Conservation (phyloP, 257 asterid species). For the Solanum dulcamara region DNA sequence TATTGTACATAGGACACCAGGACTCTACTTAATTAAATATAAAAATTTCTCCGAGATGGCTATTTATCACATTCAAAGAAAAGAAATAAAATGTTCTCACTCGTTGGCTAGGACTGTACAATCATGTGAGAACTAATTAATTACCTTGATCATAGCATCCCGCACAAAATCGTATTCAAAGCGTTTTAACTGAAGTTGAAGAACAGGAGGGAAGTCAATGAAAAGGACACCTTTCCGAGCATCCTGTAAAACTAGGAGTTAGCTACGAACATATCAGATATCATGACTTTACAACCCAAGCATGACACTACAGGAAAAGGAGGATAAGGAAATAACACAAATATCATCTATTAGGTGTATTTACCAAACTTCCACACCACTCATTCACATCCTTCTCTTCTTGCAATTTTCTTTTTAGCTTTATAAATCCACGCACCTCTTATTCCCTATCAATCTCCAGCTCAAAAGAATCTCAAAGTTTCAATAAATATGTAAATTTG, state of each 20-base stretch:
- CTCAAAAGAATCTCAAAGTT: background rate
- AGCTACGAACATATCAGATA: background rate
- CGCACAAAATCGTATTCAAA: constrained; percentile 72
- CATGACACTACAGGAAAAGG: background rate
- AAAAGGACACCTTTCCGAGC: constrained; percentile 79
- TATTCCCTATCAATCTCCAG: background rate
- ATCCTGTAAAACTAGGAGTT: constrained; percentile 37
- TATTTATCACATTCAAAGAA: background rate
- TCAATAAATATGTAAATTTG: background rate
- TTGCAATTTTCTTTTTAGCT: background rate
- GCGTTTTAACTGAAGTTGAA: constrained; percentile 72
- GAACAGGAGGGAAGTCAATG: constrained; percentile 80
- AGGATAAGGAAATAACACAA: background rate
- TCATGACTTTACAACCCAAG: background rate
- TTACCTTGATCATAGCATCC: constrained; percentile 79
- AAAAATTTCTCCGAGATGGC: background rate
- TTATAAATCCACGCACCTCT: background rate
- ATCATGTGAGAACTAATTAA: background rate
- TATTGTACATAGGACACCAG: background rate
- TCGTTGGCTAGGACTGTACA: background rate
- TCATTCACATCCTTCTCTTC: background rate
- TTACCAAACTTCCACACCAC: background rate
- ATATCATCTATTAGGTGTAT: background rate
- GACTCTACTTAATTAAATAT: background rate
- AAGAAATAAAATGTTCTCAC: background rate